Conservation (phyloP, 169 alveolate genomes). For the Plasmodium yoelii region DNA sequence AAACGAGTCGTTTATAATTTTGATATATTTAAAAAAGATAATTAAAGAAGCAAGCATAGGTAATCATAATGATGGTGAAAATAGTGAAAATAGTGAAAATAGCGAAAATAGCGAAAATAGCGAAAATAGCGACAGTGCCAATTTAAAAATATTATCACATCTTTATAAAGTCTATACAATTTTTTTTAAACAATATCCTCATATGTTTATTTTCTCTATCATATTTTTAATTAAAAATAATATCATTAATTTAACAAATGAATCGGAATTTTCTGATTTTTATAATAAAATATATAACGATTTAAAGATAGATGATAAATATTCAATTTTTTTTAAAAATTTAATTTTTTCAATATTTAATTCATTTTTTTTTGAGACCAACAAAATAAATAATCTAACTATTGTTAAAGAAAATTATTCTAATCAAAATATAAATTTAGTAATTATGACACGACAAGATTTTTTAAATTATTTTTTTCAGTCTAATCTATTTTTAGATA, state of each 20-base stretch:
- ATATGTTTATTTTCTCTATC: conserved; percentile 22
- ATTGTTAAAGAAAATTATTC: background rate
- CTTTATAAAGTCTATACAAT: conserved; percentile 33
- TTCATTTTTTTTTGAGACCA: conserved; percentile 14
- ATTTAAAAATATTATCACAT: conserved; percentile 12
- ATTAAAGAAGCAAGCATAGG: background rate
- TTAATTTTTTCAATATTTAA: conserved; percentile 23
- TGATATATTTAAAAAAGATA: background rate
- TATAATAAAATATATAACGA: conserved; percentile 14
- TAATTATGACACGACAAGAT: background rate
- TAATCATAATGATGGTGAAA: background rate
- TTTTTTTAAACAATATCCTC: conserved; percentile 34
- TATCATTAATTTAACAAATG: background rate
- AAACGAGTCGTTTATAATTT: conserved; percentile 41
- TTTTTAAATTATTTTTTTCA: conserved; percentile 23
- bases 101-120: too few species aligned
- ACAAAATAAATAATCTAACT: background rate
- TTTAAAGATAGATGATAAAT: conserved; percentile 27
- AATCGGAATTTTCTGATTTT: conserved; percentile 5
- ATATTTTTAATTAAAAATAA: conserved; percentile 30
- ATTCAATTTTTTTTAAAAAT: conserved; percentile 21
- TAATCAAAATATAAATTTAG: conserved; percentile 15
- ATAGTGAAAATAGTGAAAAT: too few species aligned
- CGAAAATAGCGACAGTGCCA: too few species aligned
- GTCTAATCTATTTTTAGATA: background rate